Percentiles rank a stretch among this genome's conserved stretches.
phyloP scores from a whole-genome alignment of 2,329 filamentous ascomycete species.

The Karstenula rhodostoma region DNA sequence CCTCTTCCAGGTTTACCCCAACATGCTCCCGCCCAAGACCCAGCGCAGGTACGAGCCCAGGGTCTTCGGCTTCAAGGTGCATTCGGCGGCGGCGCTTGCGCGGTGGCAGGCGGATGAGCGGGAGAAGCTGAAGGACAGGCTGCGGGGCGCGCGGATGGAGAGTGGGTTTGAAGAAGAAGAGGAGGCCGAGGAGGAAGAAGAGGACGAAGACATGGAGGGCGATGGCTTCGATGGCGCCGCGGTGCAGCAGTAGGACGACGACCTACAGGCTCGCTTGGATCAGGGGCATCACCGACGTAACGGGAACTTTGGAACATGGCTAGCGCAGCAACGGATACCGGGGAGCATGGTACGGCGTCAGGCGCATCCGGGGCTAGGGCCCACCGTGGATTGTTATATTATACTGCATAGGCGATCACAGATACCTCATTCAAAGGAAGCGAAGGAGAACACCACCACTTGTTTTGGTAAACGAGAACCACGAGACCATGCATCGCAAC shows the following conservation, averaged over 20 bases:
- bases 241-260: constrained; percentile 24
- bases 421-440: constrained; percentile 2
- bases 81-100: constrained; percentile 84
- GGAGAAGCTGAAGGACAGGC: constrained; percentile 80
- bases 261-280: not conserved
- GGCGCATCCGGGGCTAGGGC: constrained; percentile 9
- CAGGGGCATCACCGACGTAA: not conserved
- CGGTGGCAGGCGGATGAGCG: constrained; percentile 88
- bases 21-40: constrained; percentile 85
- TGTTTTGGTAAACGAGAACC: too few species aligned
- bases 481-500: too few species aligned
- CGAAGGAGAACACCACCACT: not conserved
- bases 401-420: constrained; percentile 11
- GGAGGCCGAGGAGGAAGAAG: constrained; percentile 69
- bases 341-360: constrained; percentile 20
- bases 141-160: constrained; percentile 74
- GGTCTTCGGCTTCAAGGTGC: constrained; percentile 95
- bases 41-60: constrained; percentile 85
- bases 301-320: not conserved
- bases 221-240: constrained; percentile 39
- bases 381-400: constrained; percentile 1
- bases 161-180: constrained; percentile 76
- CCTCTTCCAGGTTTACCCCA: constrained; percentile 96
- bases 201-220: constrained; percentile 56
- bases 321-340: not conserved